phyloP scores from a whole-genome alignment of 345 rosid genomes.

The Eutrema japonicum region DNA sequence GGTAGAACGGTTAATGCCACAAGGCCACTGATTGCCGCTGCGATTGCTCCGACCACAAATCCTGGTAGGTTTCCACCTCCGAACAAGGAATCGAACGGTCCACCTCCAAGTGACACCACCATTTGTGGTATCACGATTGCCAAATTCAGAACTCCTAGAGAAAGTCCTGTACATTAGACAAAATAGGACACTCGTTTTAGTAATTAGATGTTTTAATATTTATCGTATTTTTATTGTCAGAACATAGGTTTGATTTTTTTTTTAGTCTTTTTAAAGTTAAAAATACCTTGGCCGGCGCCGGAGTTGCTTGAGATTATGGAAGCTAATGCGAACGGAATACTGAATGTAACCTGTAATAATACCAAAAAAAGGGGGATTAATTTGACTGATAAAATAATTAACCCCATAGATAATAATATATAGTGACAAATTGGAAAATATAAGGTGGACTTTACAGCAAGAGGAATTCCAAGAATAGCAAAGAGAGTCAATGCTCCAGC shows the following conservation, averaged over 20 bases:
- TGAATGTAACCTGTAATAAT: constrained; percentile 30
- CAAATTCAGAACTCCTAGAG: constrained; percentile 77
- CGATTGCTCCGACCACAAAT: constrained; percentile 36
- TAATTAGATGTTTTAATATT: neutral
- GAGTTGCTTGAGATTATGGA: constrained; percentile 30
- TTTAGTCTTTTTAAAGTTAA: neutral
- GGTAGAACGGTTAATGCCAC: constrained; percentile 33
- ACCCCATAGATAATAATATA: neutral
- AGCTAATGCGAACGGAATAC: constrained; percentile 37
- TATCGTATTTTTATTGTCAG: neutral
- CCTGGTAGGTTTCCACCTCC: constrained; percentile 42
- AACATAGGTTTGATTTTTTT: neutral
- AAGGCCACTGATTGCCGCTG: constrained; percentile 29
- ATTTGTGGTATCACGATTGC: constrained; percentile 72
- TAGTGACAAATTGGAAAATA: neutral
- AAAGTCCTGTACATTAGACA: constrained; percentile 57
- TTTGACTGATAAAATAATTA: neutral
- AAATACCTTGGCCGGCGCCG: constrained; percentile 41
- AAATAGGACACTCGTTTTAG: neutral
- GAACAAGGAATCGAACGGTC: constrained; percentile 31
- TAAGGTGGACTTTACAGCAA: constrained; percentile 49
- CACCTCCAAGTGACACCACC: constrained; percentile 36
- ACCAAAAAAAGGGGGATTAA: neutral
- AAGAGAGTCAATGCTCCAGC: constrained; percentile 59
- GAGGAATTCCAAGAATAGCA: constrained; percentile 73